phyloP scores from a whole-genome alignment of 2,329 filamentous ascomycete genomes.

The Colletotrichum sp. region DNA sequence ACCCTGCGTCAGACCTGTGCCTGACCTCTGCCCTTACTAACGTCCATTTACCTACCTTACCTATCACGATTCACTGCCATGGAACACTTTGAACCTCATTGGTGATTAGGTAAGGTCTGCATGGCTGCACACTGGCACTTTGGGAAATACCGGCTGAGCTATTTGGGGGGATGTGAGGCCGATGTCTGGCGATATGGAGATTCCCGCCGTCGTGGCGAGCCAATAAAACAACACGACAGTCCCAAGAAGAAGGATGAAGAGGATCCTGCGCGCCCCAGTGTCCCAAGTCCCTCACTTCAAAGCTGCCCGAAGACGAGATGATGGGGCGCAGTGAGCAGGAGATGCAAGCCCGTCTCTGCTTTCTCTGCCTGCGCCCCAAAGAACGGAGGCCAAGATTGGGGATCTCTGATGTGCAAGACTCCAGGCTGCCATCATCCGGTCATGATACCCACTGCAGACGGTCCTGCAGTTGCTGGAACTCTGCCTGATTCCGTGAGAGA shows the following conservation, averaged over 20 bases:
- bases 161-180: neutral
- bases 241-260: neutral
- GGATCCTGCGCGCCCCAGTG: neutral
- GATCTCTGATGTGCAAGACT: neutral
- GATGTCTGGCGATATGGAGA: neutral
- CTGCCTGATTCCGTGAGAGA: neutral
- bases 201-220: conserved; percentile 4
- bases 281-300: neutral
- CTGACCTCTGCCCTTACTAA: neutral
- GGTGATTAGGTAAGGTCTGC: neutral
- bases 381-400: neutral
- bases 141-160: neutral
- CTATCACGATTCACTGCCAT: neutral
- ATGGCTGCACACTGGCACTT: neutral
- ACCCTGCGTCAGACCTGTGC: neutral
- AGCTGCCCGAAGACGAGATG: conserved; percentile 18
- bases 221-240: neutral
- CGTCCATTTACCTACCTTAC: neutral
- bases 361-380: neutral
- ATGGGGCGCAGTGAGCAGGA: conserved; percentile 6
- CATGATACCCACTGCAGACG: neutral
- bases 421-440: conserved; percentile 10
- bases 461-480: neutral
- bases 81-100: neutral
- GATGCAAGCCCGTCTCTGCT: neutral